A percentile compares a stretch with the other conserved stretches of the same genome.
Conservation (phyloP, 176 grass and related monocot genomes). For the Puya raimondii region DNA sequence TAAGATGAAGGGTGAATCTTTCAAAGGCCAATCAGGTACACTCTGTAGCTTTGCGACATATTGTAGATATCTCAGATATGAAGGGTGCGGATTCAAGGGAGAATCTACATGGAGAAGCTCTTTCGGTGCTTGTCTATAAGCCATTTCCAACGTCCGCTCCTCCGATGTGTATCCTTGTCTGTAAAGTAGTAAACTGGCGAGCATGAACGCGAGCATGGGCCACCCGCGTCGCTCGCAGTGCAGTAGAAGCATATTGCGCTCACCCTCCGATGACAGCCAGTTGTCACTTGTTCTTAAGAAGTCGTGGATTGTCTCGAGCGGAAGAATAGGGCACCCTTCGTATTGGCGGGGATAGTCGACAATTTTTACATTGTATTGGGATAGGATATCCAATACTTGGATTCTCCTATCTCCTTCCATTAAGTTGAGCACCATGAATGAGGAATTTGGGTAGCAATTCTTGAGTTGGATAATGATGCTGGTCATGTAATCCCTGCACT, state of each 20-base stretch:
- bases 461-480: constrained; percentile 37
- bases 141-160: constrained; percentile 28
- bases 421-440: constrained; percentile 49
- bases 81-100: constrained; percentile 30
- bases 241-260: constrained; percentile 40
- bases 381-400: constrained; percentile 19
- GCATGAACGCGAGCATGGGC: constrained; percentile 39
- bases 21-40: constrained; percentile 1
- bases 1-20: constrained; percentile 19
- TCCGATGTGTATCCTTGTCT: constrained; percentile 24
- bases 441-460: constrained; percentile 27
- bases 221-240: constrained; percentile 33
- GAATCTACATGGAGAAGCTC: constrained; percentile 21
- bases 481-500: constrained; percentile 32
- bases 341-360: constrained; percentile 31
- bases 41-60: constrained; percentile 30
- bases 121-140: constrained; percentile 30
- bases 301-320: constrained; percentile 15
- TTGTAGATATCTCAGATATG: constrained; percentile 50
- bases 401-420: constrained; percentile 15
- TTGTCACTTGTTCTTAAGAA: constrained; percentile 32
- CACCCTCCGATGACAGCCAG: constrained; percentile 32
- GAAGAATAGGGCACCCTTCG: constrained; percentile 28
- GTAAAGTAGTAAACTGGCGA: constrained; percentile 36
- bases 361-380: constrained; percentile 16